A percentile compares a stretch with the other conserved stretches of the same genome.
Evolutionary conservation across 164 flowering plant species (phyloP).

Genomic region (Echeveria elegans): DNA sequence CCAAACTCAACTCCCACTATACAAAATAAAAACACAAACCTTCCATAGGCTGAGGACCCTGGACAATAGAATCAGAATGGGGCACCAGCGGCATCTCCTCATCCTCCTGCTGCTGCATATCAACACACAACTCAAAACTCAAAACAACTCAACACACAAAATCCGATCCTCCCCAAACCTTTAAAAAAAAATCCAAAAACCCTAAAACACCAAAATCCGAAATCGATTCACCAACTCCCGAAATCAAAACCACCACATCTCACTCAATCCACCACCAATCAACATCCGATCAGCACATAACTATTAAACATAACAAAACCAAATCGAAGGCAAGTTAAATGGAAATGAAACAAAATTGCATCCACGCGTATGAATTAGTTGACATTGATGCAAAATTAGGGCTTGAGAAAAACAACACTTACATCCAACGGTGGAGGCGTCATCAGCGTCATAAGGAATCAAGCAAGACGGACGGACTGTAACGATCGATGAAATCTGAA

Average conservation of each 20-base stretch:
- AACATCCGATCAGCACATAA: neutral
- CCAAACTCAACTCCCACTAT: neutral
- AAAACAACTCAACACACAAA: neutral
- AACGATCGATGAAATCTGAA: slow-evolving; percentile 26
- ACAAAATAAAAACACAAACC: slow-evolving; percentile 6
- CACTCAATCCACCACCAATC: too few relatives aligned
- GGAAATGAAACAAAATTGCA: too few relatives aligned
- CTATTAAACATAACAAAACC: too few relatives aligned
- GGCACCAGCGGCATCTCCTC: slow-evolving; percentile 95
- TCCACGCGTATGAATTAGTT: too few relatives aligned
- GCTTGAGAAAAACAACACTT: slow-evolving; percentile 7
- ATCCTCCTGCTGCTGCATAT: slow-evolving; percentile 48
- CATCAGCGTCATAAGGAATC: slow-evolving; percentile 54
- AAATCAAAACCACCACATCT: neutral
- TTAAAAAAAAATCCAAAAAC: slow-evolving; percentile 1
- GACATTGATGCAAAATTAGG: neutral
- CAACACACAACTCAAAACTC: slow-evolving; percentile 7
- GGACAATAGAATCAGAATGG: slow-evolving; percentile 27
- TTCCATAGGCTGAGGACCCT: slow-evolving; percentile 24
- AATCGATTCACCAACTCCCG: neutral
- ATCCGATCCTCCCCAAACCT: neutral
- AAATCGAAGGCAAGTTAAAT: neutral
- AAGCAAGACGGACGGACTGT: slow-evolving; percentile 7
- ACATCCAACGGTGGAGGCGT: slow-evolving; percentile 66
- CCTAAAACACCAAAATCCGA: neutral